A percentile compares a stretch with the other conserved stretches of the same genome.
phyloP scores from a whole-genome alignment of 2,329 filamentous ascomycete species.

The Parastagonospora nodorum region DNA sequence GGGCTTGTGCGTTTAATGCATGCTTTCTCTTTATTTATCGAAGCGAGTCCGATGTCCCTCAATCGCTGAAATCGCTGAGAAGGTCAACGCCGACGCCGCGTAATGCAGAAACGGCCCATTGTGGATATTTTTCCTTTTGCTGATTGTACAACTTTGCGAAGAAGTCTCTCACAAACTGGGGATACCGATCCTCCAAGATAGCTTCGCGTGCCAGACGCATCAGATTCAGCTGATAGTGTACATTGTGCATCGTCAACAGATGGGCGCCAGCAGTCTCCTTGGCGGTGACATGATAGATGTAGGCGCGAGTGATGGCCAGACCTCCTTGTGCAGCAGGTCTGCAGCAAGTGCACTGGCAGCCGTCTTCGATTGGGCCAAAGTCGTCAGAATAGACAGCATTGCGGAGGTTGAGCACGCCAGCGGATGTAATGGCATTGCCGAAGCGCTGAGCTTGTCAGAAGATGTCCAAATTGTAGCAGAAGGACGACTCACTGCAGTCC shows the following conservation, averaged over 20 bases:
- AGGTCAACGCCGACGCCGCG: conserved; percentile 71
- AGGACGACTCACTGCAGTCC: conserved; percentile 69
- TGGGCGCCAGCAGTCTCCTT: conserved; percentile 95
- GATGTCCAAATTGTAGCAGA: neutral
- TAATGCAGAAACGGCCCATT: conserved; percentile 84
- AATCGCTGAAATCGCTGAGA: conserved; percentile 29
- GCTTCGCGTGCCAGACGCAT: conserved; percentile 78
- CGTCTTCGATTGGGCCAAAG: conserved; percentile 81
- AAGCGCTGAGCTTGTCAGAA: conserved; percentile 63
- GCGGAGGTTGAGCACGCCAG: conserved; percentile 83
- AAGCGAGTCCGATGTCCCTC: too few species aligned
- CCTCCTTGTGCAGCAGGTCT: conserved; percentile 68
- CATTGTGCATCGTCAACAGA: conserved; percentile 89
- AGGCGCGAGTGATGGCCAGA: conserved; percentile 83
- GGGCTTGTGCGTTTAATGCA: too few species aligned
- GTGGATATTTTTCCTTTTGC: conserved; percentile 70
- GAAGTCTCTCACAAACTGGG: conserved; percentile 76
- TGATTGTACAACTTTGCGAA: conserved; percentile 72
- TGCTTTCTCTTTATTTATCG: too few species aligned
- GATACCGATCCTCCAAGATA: conserved; percentile 80
- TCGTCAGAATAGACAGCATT: conserved; percentile 77
- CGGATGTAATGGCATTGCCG: conserved; percentile 85
- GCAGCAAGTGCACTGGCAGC: conserved; percentile 82
- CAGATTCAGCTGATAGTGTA: conserved; percentile 85
- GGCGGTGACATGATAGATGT: conserved; percentile 85